phyloP scores from a whole-genome alignment of 2,329 filamentous ascomycete species.

The Diatrype stigma region DNA sequence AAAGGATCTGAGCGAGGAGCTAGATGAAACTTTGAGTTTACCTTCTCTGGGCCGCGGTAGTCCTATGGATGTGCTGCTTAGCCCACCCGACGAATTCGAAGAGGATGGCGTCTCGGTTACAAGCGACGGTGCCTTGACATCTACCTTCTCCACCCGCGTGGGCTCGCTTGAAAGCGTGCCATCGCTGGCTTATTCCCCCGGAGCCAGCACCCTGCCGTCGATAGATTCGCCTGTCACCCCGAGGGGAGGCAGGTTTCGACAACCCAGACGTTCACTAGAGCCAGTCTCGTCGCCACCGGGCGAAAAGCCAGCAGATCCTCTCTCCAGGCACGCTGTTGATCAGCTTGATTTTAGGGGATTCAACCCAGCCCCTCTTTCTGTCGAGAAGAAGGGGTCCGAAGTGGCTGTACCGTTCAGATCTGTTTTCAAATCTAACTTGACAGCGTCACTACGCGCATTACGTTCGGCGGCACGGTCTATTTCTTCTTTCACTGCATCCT shows the following conservation, averaged over 20 bases:
- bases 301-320: constrained; percentile 42
- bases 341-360: constrained; percentile 47
- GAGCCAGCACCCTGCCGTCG: constrained; percentile 46
- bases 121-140: constrained; percentile 51
- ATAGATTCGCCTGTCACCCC: constrained; percentile 45
- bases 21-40: constrained; percentile 18
- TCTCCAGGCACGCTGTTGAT: constrained; percentile 41
- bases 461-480: constrained; percentile 62
- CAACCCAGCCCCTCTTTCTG: constrained; percentile 25
- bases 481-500: constrained; percentile 58
- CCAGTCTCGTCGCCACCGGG: constrained; percentile 53
- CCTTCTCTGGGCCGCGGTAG: constrained; percentile 44
- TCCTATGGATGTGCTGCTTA: constrained; percentile 56
- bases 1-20: constrained; percentile 50
- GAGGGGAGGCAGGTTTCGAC: constrained; percentile 36
- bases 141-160: constrained; percentile 49
- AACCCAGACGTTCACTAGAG: constrained; percentile 48
- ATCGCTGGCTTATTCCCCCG: constrained; percentile 53
- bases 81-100: constrained; percentile 54
- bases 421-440: constrained; percentile 66
- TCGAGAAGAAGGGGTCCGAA: constrained; percentile 28
- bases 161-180: constrained; percentile 59
- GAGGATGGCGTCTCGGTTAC: constrained; percentile 41
- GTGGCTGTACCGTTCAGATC: constrained; percentile 43
- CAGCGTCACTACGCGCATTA: constrained; percentile 60